These are phyloP conservation scores for Fusarium udum DNA, from an alignment of 2,329 filamentous ascomycete species.

Conservation along the genomic window DNA sequence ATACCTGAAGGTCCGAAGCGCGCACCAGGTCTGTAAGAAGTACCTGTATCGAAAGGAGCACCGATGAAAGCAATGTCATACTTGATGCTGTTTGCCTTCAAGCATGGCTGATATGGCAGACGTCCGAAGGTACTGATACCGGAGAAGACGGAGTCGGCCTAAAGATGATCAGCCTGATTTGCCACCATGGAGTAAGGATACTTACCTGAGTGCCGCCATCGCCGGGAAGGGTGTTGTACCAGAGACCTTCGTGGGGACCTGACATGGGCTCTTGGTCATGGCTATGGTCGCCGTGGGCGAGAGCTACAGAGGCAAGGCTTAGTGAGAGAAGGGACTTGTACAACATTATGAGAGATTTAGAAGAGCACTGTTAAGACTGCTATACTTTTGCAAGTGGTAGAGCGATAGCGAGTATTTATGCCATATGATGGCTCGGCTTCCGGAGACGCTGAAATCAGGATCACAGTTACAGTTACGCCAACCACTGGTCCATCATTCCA, in stretches of 20 bases:
- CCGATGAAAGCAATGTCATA: slow-evolving; percentile 90
- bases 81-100: slow-evolving; percentile 60
- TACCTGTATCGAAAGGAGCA: slow-evolving; percentile 86
- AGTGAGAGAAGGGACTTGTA: slow-evolving; percentile 46
- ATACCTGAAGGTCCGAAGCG: slow-evolving; percentile 87
- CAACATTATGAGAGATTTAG: slow-evolving; percentile 38
- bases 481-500: too few relatives aligned
- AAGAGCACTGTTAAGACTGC: not conserved
- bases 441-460: not conserved
- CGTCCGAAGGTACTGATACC: slow-evolving; percentile 88
- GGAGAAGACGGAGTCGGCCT: slow-evolving; percentile 90
- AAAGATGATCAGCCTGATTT: not conserved
- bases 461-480: not conserved
- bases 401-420: slow-evolving; percentile 6
- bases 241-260: slow-evolving; percentile 78
- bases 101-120: slow-evolving; percentile 79
- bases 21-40: slow-evolving; percentile 84
- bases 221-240: slow-evolving; percentile 85
- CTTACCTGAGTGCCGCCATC: slow-evolving; percentile 83
- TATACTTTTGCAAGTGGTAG: accelerated
- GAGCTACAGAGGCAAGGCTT: slow-evolving; percentile 59
- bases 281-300: slow-evolving; percentile 63
- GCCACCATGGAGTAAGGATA: accelerated
- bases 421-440: accelerated
- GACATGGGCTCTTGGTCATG: slow-evolving; percentile 69